Base-by-base conservation (phyloP, 23 red algal species). In the Cyanidiococcus yangmingshanensis region DNA sequence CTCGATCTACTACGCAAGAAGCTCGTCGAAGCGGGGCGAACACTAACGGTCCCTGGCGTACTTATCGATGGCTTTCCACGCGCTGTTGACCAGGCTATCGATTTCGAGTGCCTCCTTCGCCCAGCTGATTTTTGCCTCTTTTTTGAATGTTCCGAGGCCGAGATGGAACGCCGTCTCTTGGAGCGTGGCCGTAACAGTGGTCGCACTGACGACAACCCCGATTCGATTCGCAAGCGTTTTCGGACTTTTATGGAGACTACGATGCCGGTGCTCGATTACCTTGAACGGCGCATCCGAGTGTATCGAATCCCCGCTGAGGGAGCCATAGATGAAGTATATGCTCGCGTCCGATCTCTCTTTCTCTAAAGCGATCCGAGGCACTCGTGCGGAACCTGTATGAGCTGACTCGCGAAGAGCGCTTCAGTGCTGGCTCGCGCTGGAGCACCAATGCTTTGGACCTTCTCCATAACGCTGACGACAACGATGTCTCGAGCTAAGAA, bases 11-110 rank as follows among this genome's bases (percentile, higher is more conserved):
- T 98, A 30, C 82, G 75, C 59, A 81, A 67, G 18, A 88, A 88
- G 45, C 84, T 98, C 57, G 34, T 71, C 36, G 77, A 30, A 12
- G 41, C 35, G 39, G 86, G 84, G 0, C 39, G 58, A 40, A 37
- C 71, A 1, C 83, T 45, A 76, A 68, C 29, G 27, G 87, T 87
- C 1, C 84, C 85, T 34, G 94, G 94, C 40, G 79, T 98, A 1
- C 83, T 98, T 21, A 89, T 98, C 63, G 94, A 98, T 76, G 94
- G 94, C n/a, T 98, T 98, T 80, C 94, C 94, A 38, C 63, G 94
- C 27, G 76, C 90, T 2, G 38, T 98, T 18, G 94, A 76, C 75
- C 94, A 98, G 83, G 94, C 94, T 3, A 84, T 84, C 2, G 67
- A 57, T 2, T 98, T 98, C 87, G 88, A 91, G 59, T 86, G 88